phyloP scores from a whole-genome alignment of 2,329 filamentous ascomycete species.

The Aspergillus novoparasiticus region DNA sequence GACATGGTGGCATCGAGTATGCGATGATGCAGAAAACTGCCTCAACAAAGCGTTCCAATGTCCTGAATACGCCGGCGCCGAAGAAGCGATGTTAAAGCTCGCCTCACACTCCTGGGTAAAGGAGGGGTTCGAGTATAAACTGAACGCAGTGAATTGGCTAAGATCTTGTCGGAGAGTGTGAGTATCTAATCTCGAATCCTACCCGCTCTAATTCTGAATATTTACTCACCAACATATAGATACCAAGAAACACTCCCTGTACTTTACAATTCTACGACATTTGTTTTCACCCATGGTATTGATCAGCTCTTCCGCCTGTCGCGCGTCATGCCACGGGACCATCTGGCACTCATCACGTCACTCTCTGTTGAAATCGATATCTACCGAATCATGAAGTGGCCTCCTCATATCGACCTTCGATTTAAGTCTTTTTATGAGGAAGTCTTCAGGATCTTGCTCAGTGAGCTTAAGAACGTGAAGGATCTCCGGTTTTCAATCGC shows the following conservation, averaged over 20 bases:
- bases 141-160: conserved; percentile 12
- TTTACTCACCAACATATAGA: background rate
- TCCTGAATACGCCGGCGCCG: conserved; percentile 13
- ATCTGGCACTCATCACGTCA: conserved; percentile 5
- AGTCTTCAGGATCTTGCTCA: conserved; percentile 4
- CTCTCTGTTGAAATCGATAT: conserved; percentile 15
- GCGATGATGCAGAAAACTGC: conserved; percentile 11
- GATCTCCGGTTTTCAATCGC: conserved; percentile 9
- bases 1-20: conserved; percentile 16
- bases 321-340: conserved; percentile 1
- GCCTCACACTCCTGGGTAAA: conserved; percentile 11
- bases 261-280: conserved; percentile 11
- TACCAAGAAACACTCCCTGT: conserved; percentile 3
- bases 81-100: conserved; percentile 11
- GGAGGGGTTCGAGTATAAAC: conserved; percentile 12
- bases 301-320: conserved; percentile 15
- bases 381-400: conserved; percentile 6
- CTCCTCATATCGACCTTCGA: background rate
- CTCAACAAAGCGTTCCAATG: conserved; percentile 10
- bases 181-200: background rate
- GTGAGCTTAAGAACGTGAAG: background rate
- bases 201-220: too few relatives aligned
- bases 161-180: conserved; percentile 9
- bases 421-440: conserved; percentile 8
- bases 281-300: conserved; percentile 15